Base-by-base conservation (phyloP, 345 rosid species). In the Trapa bicornis region DNA sequence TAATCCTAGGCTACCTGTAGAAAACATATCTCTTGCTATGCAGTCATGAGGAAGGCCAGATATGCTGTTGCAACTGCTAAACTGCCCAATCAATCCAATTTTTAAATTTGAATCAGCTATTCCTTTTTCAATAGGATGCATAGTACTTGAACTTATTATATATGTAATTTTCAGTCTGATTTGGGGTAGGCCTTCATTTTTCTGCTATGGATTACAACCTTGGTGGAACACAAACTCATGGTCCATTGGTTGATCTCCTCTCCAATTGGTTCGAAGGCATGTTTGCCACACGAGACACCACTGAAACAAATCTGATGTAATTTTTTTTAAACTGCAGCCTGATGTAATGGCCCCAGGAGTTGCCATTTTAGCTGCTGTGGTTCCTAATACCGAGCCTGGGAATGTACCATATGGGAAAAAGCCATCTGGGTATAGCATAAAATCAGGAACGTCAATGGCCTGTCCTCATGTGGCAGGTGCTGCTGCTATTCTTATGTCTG, bases 301-400 rank as follows among this genome's bases (percentile, higher is more conserved):
- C 22, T 37, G 43, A 62, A 62, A 62, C 4, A 37, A 62, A 36
- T 62, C 43, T 65, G 47, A 43, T 53, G 42, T 16, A 1, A 43
- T 12, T 3, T 43, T 43, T 65, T 16, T 65, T 42, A 41, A 38
- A 22, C 43, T 66, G 42, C 77, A 89, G 97, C 97, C 97, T 29
- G 97, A 90, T 70, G 66, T 86, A 83, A 82, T 82, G 82, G 94
- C 97, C 47, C 97, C 97, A 0, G 97, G 97, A 68, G 86, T 87
- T 22, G 82, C 84, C 69, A 87, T 90, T 78, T 79, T 90, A 71
- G 94, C 85, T 22, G 95, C 97, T 15, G 16, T 79, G 38, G 47
- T 74, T 70, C 97, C 97, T 3, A 71, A 67, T 52, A 37, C 16
- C 7, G 81, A 74, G 22, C 53, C 63, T 17, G 78, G 72, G 58